Conservation (phyloP, 2,329 filamentous ascomycete genomes). For the Allantophomopsis cytisporea region DNA sequence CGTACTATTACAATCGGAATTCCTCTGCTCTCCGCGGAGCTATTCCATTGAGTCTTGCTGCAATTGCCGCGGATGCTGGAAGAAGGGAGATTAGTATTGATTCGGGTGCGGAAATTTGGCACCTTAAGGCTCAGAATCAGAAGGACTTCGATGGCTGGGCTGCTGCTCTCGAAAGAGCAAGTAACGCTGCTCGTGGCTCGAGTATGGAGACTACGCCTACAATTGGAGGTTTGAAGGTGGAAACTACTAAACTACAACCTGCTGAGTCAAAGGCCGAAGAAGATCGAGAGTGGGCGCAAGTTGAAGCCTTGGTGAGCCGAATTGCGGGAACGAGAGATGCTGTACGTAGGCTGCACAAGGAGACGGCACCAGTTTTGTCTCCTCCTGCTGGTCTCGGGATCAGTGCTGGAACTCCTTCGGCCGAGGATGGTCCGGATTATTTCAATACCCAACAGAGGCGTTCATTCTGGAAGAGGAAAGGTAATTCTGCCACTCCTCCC, state of each 20-base stretch:
- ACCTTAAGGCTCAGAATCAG: constrained; percentile 68
- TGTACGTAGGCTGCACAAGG: constrained; percentile 71
- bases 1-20: constrained; percentile 91
- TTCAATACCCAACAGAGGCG: constrained; percentile 49
- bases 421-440: constrained; percentile 34
- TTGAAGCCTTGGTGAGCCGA: constrained; percentile 74
- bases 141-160: constrained; percentile 87
- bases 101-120: constrained; percentile 94
- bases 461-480: constrained; percentile 88
- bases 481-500: constrained; percentile 30
- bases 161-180: constrained; percentile 69
- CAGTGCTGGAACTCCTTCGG: constrained; percentile 15
- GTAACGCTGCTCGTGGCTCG: constrained; percentile 45
- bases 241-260: constrained; percentile 13
- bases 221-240: constrained; percentile 18
- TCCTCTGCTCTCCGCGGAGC: constrained; percentile 86
- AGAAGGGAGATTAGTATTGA: constrained; percentile 90
- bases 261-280: constrained; percentile 33
- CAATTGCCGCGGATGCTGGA: constrained; percentile 78
- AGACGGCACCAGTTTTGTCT: constrained; percentile 41
- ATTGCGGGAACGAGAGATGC: constrained; percentile 83
- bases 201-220: constrained; percentile 20
- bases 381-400: constrained; percentile 22
- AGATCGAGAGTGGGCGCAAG: constrained; percentile 73
- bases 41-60: constrained; percentile 82